Conservation (phyloP, 208 protist genomes). For the Porcisia deanei region DNA sequence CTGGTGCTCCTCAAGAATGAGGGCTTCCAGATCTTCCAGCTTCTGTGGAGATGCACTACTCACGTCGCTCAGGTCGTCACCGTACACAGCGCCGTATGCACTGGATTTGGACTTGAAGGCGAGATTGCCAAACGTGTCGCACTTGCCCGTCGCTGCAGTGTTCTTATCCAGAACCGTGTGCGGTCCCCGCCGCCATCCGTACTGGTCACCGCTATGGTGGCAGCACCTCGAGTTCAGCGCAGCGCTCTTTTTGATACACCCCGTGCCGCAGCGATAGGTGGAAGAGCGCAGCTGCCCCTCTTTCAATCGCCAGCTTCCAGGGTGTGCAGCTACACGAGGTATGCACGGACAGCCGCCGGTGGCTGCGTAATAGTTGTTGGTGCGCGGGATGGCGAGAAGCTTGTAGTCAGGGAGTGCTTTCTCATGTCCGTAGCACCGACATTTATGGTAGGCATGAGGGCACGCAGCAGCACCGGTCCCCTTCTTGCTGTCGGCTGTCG, state of each 20-base stretch:
- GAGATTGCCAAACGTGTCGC: conserved; percentile 82
- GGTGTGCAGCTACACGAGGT: conserved; percentile 60
- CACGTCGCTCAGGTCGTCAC: conserved; percentile 44
- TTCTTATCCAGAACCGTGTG: conserved; percentile 64
- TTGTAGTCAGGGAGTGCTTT: conserved; percentile 69
- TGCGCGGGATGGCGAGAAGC: conserved; percentile 62
- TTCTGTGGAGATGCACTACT: conserved; percentile 68
- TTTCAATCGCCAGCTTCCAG: conserved; percentile 71
- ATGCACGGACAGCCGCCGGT: conserved; percentile 77
- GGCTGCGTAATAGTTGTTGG: conserved; percentile 81
- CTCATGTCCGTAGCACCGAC: conserved; percentile 63
- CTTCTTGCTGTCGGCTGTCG: conserved; percentile 7
- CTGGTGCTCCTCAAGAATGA: conserved; percentile 74
- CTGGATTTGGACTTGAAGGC: conserved; percentile 54
- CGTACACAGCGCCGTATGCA: conserved; percentile 15
- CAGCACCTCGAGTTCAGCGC: conserved; percentile 37
- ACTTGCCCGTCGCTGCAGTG: conserved; percentile 69
- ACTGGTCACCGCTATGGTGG: conserved; percentile 56
- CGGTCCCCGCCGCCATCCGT: conserved; percentile 65
- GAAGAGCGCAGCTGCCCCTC: conserved; percentile 56
- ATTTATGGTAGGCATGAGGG: conserved; percentile 41
- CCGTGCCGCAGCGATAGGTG: conserved; percentile 37
- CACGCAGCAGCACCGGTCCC: conserved; percentile 1
- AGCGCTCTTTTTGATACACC: conserved; percentile 40
- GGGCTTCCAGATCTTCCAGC: conserved; percentile 69